Conservation (phyloP, 768 basidiomycete genomes). For the Butyriboletus loyo region DNA sequence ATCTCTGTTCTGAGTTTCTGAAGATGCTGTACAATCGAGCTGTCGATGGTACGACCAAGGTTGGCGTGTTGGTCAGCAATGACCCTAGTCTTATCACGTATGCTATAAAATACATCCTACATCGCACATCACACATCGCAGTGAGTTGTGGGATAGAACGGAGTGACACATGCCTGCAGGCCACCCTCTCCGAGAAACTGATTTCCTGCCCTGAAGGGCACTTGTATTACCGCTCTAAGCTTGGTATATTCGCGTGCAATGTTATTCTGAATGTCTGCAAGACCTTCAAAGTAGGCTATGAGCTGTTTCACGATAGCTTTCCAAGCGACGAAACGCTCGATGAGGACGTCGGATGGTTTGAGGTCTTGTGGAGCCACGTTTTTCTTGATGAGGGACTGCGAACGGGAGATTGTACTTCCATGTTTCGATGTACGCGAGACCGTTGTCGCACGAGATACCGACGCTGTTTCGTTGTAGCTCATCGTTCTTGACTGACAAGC, state of each 20-base stretch:
- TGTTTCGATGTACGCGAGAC: conserved; percentile 61
- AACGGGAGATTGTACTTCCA: conserved; percentile 72
- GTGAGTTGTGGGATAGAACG: background rate
- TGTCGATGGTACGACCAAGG: conserved; percentile 92
- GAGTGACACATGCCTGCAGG: conserved; percentile 56
- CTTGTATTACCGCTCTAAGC: conserved; percentile 93
- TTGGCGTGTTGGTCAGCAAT: conserved; percentile 97
- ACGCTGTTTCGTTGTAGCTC: conserved; percentile 44
- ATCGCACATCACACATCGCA: background rate
- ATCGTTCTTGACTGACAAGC: conserved; percentile 12
- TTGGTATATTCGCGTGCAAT: conserved; percentile 91
- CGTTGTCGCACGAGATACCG: conserved; percentile 69
- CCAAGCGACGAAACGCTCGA: conserved; percentile 93
- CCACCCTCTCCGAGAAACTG: conserved; percentile 99
- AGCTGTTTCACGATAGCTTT: conserved; percentile 96
- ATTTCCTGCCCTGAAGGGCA: conserved; percentile 92
- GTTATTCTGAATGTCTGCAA: conserved; percentile 86
- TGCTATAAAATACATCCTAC: conserved; percentile 87
- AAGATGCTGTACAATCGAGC: conserved; percentile 95
- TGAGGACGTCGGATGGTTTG: conserved; percentile 91
- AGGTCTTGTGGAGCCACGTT: conserved; percentile 89
- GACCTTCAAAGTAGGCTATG: conserved; percentile 76
- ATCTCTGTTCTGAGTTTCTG: conserved; percentile 94
- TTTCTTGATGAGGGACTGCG: conserved; percentile 90
- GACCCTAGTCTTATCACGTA: conserved; percentile 88